Base-by-base conservation (phyloP, 169 alveolate genomes). In the Plasmodium knowlesi region DNA sequence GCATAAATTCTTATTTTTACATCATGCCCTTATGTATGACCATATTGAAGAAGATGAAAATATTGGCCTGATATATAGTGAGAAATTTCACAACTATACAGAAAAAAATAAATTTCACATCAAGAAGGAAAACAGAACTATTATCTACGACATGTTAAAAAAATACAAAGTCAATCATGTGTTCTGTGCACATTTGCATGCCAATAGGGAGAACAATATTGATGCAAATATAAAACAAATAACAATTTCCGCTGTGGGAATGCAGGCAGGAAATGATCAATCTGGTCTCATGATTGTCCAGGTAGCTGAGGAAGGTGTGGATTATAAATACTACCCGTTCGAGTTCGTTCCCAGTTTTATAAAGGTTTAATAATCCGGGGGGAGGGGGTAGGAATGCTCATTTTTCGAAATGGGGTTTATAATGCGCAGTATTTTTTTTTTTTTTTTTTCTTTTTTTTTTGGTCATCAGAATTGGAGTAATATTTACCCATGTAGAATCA, bases 1-100 rank as follows among this genome's bases (percentile, higher is more conserved):
- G 61, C 57, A 85, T 37, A 76, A 85, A 12, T 85, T 85, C 54
- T 73, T 85, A 73, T 34, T 85, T 22, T 5, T 85, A 54, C 85
- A 85, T 46, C 93, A 74, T 72, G 81, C 85, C 2, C 78, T 85
- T 53, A 50, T 85, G 85, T 85, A 85, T 73, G 85, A 76, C 61
- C 1, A 85, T 25, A 85, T 74, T 43, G 50, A 85, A 1, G 93
- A 85, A 74, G 85, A 76, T 16, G 85, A 85, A 85, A 83, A 83
- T 32, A 83, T 70, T 43, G 92, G 92, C 1, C 53, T 83, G 22
- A 70, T 83, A 22, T 83, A 83, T 83, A 74, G 82, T 3, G 92
- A 83, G 9, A 83, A 83, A 32, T 67, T 83, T 25, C 91, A 16
- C 9, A 25, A 37, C 16, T 70, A 83, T 71, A 19, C 83, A 39